Evolutionary conservation across 164 flowering plant species (phyloP).

Genomic region (Tetrastigma voinierianum): DNA sequence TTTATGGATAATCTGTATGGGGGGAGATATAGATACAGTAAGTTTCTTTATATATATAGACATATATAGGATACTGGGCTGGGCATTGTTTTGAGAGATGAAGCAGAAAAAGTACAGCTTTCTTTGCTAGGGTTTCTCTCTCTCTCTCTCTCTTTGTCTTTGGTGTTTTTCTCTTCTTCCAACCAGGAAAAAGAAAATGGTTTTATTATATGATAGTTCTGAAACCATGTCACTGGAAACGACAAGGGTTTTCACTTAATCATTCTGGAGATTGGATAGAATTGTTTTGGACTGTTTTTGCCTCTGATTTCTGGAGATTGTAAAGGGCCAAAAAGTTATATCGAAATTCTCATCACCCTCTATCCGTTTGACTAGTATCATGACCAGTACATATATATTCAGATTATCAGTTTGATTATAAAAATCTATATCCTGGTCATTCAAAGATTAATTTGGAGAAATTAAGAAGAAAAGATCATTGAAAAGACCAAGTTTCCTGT

Average conservation of each 20-base stretch:
- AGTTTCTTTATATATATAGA: too few species aligned
- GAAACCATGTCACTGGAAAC: not conserved
- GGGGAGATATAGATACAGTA: too few species aligned
- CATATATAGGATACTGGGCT: too few species aligned
- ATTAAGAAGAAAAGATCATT: too few species aligned
- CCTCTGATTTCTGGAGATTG: not conserved
- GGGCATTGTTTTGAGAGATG: not conserved
- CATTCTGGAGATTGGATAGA: not conserved
- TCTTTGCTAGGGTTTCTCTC: too few species aligned
- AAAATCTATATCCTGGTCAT: too few species aligned
- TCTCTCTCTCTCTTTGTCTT: not conserved
- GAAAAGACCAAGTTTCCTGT: too few species aligned
- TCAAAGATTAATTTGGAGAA: too few species aligned
- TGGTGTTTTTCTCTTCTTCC: not conserved
- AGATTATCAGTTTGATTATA: too few species aligned
- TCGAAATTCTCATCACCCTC: not conserved
- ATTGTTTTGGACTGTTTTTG: too few species aligned
- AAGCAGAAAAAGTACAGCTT: too few species aligned
- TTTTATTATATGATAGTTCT: not conserved
- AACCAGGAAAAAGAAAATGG: not conserved
- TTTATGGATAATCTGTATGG: not conserved
- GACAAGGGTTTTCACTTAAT: not conserved
- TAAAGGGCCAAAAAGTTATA: not conserved
- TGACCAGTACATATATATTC: not conserved
- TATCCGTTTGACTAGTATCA: not conserved